phyloP scores from a whole-genome alignment of 805 yeast species.

The Nakazawaea wyomingensis region DNA sequence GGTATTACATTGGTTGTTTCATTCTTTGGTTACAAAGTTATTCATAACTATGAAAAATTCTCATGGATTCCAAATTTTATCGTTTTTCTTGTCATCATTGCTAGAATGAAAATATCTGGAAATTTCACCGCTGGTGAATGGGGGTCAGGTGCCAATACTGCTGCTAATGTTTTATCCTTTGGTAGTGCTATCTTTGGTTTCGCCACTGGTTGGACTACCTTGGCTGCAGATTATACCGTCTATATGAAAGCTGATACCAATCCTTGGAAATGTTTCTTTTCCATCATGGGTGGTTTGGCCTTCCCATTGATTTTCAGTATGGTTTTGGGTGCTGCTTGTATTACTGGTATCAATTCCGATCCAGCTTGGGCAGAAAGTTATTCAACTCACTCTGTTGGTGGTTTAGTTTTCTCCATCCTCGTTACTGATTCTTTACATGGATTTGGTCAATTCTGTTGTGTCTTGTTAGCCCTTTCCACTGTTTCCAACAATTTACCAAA shows the following conservation, averaged over 20 bases:
- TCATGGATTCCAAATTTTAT: constrained; percentile 81
- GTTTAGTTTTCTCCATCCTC: constrained; percentile 72
- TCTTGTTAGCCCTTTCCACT: constrained; percentile 76
- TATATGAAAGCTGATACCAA: constrained; percentile 70
- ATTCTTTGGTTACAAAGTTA: constrained; percentile 77
- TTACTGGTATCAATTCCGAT: constrained; percentile 54
- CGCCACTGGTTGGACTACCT: constrained; percentile 93
- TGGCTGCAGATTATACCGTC: constrained; percentile 87
- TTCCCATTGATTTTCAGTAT: constrained; percentile 68
- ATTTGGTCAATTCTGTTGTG: constrained; percentile 88
- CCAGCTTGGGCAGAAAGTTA: constrained; percentile 46
- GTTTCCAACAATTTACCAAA: constrained; percentile 91
- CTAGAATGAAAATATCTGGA: constrained; percentile 62
- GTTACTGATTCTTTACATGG: constrained; percentile 79
- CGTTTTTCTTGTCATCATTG: constrained; percentile 73
- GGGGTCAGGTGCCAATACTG: constrained; percentile 59
- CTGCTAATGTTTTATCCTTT: constrained; percentile 72
- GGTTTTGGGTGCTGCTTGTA: constrained; percentile 84
- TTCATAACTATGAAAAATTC: constrained; percentile 79
- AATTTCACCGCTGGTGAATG: constrained; percentile 53
- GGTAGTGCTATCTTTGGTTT: constrained; percentile 84
- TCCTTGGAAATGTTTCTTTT: constrained; percentile 54
- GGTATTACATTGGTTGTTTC: constrained; percentile 66
- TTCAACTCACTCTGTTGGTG: constrained; percentile 61
- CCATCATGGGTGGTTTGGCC: constrained; percentile 58